A percentile compares a stretch with the other conserved stretches of the same genome.
These are phyloP conservation scores for Telopea speciosissima DNA, from an alignment of 177 flowering plant species.

Conservation along the genomic window DNA sequence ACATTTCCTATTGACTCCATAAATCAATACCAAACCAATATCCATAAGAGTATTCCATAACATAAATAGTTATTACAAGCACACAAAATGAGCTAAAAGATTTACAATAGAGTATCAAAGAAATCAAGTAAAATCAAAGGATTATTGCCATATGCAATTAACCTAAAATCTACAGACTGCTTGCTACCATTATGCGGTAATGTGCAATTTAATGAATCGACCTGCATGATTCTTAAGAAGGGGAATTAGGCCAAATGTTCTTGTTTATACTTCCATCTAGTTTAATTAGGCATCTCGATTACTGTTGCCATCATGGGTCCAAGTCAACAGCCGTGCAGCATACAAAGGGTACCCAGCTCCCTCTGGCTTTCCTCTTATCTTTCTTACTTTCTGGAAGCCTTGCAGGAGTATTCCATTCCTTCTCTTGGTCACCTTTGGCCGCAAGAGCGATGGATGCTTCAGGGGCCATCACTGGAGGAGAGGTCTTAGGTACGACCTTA, in stretches of 20 bases:
- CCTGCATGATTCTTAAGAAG: neutral
- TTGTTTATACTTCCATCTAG: too few relatives aligned
- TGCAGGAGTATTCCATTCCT: constrained; percentile 72
- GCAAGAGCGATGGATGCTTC: constrained; percentile 15
- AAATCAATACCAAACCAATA: too few relatives aligned
- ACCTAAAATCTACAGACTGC: neutral
- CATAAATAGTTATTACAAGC: neutral
- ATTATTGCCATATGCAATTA: neutral
- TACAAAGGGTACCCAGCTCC: constrained; percentile 65
- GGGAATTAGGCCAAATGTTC: neutral
- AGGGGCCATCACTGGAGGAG: constrained; percentile 22
- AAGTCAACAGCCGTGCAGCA: constrained; percentile 74
- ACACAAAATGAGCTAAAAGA: neutral
- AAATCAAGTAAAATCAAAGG: neutral
- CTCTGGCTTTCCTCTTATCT: constrained; percentile 52
- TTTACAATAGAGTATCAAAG: neutral
- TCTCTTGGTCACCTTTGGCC: constrained; percentile 16
- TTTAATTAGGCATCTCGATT: too few relatives aligned
- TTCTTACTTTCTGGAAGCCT: constrained; percentile 52
- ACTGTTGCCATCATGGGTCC: neutral
- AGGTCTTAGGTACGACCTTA: constrained; percentile 12
- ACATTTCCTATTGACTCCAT: too few relatives aligned
- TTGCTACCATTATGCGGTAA: neutral
- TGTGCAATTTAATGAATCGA: neutral
- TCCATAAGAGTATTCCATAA: too few relatives aligned